Evolutionary conservation across 805 yeast species (phyloP).

Genomic region (Komagataella ulmi): DNA sequence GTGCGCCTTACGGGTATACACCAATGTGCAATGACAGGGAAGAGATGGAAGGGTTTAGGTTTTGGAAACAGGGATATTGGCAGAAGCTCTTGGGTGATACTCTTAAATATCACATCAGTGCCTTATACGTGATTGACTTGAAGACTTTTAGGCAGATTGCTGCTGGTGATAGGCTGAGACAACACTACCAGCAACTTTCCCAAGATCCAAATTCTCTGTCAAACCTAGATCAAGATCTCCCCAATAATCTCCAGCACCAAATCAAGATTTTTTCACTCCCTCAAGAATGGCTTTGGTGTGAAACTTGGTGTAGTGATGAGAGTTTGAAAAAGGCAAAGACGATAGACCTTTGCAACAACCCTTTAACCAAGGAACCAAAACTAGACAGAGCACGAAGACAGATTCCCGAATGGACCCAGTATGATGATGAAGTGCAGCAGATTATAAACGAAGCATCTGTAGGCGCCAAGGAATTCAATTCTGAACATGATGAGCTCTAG

Average conservation of each 20-base stretch:
- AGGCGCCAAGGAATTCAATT: neutral
- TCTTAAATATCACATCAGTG: slow-evolving; percentile 69
- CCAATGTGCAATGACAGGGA: slow-evolving; percentile 77
- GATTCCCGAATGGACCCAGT: slow-evolving; percentile 64
- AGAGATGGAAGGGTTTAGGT: slow-evolving; percentile 76
- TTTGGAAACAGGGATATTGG: slow-evolving; percentile 96
- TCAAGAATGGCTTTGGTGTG: slow-evolving; percentile 88
- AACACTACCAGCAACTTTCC: slow-evolving; percentile 74
- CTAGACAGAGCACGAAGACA: slow-evolving; percentile 63
- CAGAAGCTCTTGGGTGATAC: slow-evolving; percentile 39
- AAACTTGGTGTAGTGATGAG: slow-evolving; percentile 77
- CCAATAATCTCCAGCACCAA: slow-evolving; percentile 68
- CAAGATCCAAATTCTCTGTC: slow-evolving; percentile 69
- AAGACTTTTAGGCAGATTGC: slow-evolving; percentile 43
- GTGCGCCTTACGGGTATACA: slow-evolving; percentile 76
- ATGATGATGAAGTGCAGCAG: slow-evolving; percentile 38
- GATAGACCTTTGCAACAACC: slow-evolving; percentile 77
- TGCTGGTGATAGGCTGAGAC: slow-evolving; percentile 73
- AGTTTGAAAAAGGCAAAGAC: slow-evolving; percentile 52
- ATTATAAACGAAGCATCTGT: neutral
- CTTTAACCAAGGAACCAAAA: slow-evolving; percentile 69
- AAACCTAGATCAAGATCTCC: slow-evolving; percentile 84
- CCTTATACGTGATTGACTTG: slow-evolving; percentile 73
- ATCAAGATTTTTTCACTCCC: slow-evolving; percentile 64
- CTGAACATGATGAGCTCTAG: neutral